A percentile compares a stretch with the other conserved stretches of the same genome.
Conservation (phyloP, 371 early-diverging fungal species). For the Syncephalis fuscata region DNA sequence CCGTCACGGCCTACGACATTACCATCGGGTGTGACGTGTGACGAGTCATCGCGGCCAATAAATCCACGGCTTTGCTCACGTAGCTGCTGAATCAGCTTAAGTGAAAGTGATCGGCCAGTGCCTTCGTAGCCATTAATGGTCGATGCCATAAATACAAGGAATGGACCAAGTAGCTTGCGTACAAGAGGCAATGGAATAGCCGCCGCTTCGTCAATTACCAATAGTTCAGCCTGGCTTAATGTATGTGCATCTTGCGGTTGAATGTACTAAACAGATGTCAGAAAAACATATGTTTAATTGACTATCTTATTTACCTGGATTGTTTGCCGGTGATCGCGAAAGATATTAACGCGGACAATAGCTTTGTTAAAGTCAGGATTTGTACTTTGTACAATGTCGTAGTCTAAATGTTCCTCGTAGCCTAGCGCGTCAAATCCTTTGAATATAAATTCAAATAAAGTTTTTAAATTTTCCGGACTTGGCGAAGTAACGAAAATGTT, state of each 20-base stretch:
- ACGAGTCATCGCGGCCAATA: slow-evolving; percentile 27
- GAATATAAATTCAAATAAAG: slow-evolving; percentile 94
- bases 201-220: slow-evolving; percentile 99
- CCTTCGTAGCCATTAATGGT: slow-evolving; percentile 99
- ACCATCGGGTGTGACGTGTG: slow-evolving; percentile 16
- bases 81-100: slow-evolving; percentile 87
- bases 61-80: slow-evolving; percentile 82
- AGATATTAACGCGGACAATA: slow-evolving; percentile 89
- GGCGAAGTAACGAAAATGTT: slow-evolving; percentile 98
- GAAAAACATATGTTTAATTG: not conserved
- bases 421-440: slow-evolving; percentile 93
- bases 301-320: slow-evolving; percentile 40
- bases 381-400: slow-evolving; percentile 90
- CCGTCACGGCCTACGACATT: slow-evolving; percentile 35
- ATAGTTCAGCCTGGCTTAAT: slow-evolving; percentile 88
- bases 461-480: slow-evolving; percentile 96
- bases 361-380: slow-evolving; percentile 89
- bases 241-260: slow-evolving; percentile 87
- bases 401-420: slow-evolving; percentile 96
- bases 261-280: slow-evolving; percentile 44
- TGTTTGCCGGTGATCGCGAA: slow-evolving; percentile 94
- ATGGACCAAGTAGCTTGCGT: slow-evolving; percentile 80
- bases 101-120: slow-evolving; percentile 93
- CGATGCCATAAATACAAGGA: slow-evolving; percentile 96
- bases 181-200: slow-evolving; percentile 95